Base-by-base conservation (phyloP, 768 basidiomycete species). In the Suillus tomentosus region DNA sequence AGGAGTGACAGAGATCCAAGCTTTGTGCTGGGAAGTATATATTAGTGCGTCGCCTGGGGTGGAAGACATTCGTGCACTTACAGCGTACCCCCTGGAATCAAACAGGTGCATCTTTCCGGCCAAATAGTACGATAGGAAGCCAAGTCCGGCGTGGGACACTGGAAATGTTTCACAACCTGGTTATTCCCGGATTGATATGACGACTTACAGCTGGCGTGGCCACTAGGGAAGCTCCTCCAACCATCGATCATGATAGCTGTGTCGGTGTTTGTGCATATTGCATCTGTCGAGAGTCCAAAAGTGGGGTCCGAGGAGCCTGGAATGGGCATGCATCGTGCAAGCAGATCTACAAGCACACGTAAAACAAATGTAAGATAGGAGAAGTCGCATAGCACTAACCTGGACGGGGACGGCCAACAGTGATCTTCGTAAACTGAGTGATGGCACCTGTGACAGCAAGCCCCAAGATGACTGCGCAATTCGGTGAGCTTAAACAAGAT, bases 121-220 rank as follows among this genome's bases (percentile, higher is more conserved):
- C 7, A 96, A 78, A 74, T 97, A 99, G 67, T 92, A 89, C 1
- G 90, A 80, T 47, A 99, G 80, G 77, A 95, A 96, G 2, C 92
- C 93, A 9, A 99, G 82, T 1, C 96, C 96, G 7, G 95, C 93
- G 73, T 96, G 98, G 0, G 95, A 94, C 61, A 96, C 94, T 93
- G 68, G 60, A 64, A 65, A 48, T 63, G 11, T 51, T 27, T 55
- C 31, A 27, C 15, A 27, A 5, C 40, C 8, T 56, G 6, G 17
- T 42, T 31, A 42, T 19, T 19, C 11, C 5, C 1, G 17, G 19
- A 42, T 27, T 42, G 40, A 14, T 0, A 51, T 36, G 5, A 27
- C 8, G 40, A 50, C 90, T 58, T 77, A 95, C 94, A 65, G 68
- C 92, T 94, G 3, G 94, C 89, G 76, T 97, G 95, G 1, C 96